Conservation (phyloP, 352 stramenopile genomes). For the Globisporangium orthogonon region DNA sequence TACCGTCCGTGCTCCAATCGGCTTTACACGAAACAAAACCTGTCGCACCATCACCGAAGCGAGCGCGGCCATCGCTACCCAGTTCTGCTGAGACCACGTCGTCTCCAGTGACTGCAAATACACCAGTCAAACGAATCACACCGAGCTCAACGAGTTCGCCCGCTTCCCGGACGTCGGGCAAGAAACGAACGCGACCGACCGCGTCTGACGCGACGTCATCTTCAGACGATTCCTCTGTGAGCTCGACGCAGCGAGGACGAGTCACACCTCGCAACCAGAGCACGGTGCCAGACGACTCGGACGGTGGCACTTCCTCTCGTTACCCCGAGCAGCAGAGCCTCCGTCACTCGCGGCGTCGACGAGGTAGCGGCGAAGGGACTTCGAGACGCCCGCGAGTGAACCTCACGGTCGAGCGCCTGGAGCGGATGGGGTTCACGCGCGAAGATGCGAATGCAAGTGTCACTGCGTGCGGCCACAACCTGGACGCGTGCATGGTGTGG, state of each 20-base stretch:
- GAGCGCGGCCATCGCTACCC: neutral
- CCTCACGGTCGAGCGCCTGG: slow-evolving; percentile 47
- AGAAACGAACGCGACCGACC: slow-evolving; percentile 21
- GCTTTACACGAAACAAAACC: neutral
- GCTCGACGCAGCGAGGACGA: slow-evolving; percentile 10
- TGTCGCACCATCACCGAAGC: neutral
- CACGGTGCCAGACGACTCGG: slow-evolving; percentile 4
- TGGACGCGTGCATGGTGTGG: slow-evolving; percentile 76
- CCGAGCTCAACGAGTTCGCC: slow-evolving; percentile 6
- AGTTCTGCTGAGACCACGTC: neutral
- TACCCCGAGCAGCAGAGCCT: slow-evolving; percentile 4
- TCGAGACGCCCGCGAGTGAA: slow-evolving; percentile 31
- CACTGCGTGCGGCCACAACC: slow-evolving; percentile 41
- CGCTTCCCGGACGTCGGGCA: slow-evolving; percentile 7
- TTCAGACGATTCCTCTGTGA: neutral
- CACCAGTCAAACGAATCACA: neutral
- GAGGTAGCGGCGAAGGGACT: neutral
- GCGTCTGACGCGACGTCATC: slow-evolving; percentile 10
- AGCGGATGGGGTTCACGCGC: slow-evolving; percentile 54
- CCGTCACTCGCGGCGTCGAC: slow-evolving; percentile 11
- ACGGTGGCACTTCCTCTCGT: neutral
- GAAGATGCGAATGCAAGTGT: slow-evolving; percentile 65
- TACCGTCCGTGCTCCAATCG: neutral
- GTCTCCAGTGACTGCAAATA: neutral
- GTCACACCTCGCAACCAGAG: slow-evolving; percentile 12